Evolutionary conservation across 495 filamentous ascomycete species (phyloP).

Genomic region (Penicillium paxilli): DNA sequence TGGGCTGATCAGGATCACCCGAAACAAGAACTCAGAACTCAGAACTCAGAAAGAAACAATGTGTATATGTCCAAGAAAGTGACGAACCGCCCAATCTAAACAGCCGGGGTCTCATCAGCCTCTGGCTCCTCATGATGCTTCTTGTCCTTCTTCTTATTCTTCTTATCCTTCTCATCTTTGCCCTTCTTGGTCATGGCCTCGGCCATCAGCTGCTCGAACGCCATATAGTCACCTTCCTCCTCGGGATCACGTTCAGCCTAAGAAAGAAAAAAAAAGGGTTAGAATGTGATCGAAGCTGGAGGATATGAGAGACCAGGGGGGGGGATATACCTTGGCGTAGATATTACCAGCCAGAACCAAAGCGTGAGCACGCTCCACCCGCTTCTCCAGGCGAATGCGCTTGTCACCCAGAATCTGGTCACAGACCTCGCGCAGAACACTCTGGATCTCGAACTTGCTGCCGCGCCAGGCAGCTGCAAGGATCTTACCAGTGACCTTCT

Average conservation of each 20-base stretch:
- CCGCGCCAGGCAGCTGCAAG: conserved; percentile 97
- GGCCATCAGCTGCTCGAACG: conserved; percentile 96
- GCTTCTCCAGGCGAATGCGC: conserved; percentile 76
- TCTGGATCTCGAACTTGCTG: conserved; percentile 97
- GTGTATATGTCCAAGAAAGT: conserved; percentile 12
- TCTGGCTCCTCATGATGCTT: conserved; percentile 17
- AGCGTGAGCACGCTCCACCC: conserved; percentile 87
- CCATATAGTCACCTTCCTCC: conserved; percentile 98
- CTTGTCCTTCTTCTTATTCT: conserved; percentile 59
- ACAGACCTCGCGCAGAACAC: conserved; percentile 89
- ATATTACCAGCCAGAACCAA: conserved; percentile 85
- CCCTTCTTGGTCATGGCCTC: conserved; percentile 93
- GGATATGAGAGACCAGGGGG: neutral
- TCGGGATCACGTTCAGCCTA: conserved; percentile 90
- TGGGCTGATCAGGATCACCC: neutral
- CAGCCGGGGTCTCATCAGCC: conserved; percentile 12
- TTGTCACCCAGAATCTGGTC: conserved; percentile 73
- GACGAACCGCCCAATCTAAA: conserved; percentile 6
- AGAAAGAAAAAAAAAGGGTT: too few species aligned
- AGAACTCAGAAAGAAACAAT: conserved; percentile 1
- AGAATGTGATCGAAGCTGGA: neutral
- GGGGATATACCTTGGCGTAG: conserved; percentile 70
- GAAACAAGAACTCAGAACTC: neutral
- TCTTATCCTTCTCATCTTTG: conserved; percentile 76
- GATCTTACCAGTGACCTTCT: conserved; percentile 94